A percentile compares a stretch with the other conserved stretches of the same genome.
These are phyloP conservation scores for Heteromeles arbutifolia DNA, from an alignment of 306 rosid genomes.

Conservation along the genomic window DNA sequence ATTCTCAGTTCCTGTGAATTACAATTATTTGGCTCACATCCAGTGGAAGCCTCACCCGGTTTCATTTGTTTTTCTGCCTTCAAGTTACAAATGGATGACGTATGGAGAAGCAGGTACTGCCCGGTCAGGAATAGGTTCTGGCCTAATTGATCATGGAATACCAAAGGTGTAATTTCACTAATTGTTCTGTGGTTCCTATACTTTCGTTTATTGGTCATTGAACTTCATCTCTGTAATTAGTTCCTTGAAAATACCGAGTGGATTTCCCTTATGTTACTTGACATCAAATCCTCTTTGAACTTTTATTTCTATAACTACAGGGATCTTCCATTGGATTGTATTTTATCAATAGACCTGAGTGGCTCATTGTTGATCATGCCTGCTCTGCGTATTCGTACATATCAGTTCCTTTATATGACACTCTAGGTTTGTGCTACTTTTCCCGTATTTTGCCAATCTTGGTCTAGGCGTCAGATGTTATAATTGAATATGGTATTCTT, in stretches of 20 bases:
- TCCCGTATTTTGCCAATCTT: conserved; percentile 3
- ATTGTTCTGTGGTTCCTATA: conserved; percentile 1
- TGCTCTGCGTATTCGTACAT: conserved; percentile 90
- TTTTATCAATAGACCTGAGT: conserved; percentile 94
- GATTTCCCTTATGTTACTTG: neutral
- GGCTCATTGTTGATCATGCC: conserved; percentile 95
- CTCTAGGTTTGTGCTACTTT: conserved; percentile 67
- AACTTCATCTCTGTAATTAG: neutral
- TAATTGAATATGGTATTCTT: conserved; percentile 8
- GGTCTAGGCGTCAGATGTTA: conserved; percentile 21
- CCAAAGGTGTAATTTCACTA: conserved; percentile 53
- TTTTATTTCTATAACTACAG: conserved; percentile 28
- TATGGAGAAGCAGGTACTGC: conserved; percentile 92
- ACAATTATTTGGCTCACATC: neutral
- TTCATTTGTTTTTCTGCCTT: conserved; percentile 11
- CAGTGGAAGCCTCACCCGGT: conserved; percentile 19
- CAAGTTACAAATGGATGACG: conserved; percentile 98
- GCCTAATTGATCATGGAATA: conserved; percentile 66
- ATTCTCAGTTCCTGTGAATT: neutral
- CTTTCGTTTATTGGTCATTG: neutral
- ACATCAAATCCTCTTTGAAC: neutral
- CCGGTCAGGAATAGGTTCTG: conserved; percentile 86
- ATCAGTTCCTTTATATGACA: conserved; percentile 94
- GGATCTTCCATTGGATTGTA: conserved; percentile 78
- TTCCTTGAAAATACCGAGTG: neutral